These are phyloP conservation scores for Penicillium roqueforti DNA, from an alignment of 495 filamentous ascomycete genomes.

Conservation along the genomic window DNA sequence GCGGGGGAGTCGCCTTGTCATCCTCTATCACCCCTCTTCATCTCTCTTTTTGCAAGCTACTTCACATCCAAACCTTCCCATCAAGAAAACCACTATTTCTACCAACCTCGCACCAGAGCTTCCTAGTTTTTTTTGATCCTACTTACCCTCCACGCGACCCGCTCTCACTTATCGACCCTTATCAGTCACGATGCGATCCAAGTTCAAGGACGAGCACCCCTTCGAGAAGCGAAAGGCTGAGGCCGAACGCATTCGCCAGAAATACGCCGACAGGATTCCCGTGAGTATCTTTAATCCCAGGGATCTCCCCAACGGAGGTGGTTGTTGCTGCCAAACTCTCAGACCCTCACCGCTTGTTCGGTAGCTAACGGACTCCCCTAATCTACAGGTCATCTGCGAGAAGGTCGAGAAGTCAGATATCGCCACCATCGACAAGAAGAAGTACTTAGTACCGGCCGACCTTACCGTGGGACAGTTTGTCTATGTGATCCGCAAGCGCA, in stretches of 20 bases:
- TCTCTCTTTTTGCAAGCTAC: conserved; percentile 15
- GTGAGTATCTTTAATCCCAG: conserved; percentile 53
- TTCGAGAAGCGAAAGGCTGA: conserved; percentile 99
- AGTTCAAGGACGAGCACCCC: conserved; percentile 99
- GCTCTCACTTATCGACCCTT: conserved; percentile 29
- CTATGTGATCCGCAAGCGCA: conserved; percentile 99
- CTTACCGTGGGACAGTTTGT: conserved; percentile 99
- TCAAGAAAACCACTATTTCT: conserved; percentile 1
- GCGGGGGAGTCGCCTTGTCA: conserved; percentile 33
- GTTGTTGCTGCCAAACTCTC: not conserved
- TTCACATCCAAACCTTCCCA: not conserved
- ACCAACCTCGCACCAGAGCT: conserved; percentile 6
- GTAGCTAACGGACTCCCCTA: conserved; percentile 26
- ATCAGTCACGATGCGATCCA: conserved; percentile 75
- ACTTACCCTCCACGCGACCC: conserved; percentile 18
- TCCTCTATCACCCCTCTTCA: conserved; percentile 16
- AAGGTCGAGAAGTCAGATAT: conserved; percentile 99
- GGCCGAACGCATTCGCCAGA: conserved; percentile 97
- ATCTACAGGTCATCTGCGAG: conserved; percentile 89
- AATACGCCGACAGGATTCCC: conserved; percentile 97
- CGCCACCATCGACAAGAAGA: conserved; percentile 99
- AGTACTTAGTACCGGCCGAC: conserved; percentile 96
- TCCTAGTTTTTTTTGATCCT: conserved; percentile 3
- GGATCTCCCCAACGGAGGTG: not conserved
- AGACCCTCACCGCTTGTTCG: conserved; percentile 40